Conservation (phyloP, 2,329 filamentous ascomycete genomes). For the Cladobotryum protrusum region DNA sequence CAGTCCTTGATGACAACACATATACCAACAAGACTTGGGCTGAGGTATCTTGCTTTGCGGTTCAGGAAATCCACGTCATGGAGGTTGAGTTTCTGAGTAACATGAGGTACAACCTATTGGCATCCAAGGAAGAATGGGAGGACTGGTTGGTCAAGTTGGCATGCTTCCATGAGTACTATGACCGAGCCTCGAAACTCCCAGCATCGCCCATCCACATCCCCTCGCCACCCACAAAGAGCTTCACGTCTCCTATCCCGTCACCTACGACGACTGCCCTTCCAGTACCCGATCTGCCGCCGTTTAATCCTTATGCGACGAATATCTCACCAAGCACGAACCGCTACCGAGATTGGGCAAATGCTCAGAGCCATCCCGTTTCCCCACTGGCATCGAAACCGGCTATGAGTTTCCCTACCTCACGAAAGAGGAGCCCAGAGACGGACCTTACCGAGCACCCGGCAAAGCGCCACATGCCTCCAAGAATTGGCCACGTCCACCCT, state of each 20-base stretch:
- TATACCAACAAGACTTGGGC: slow-evolving; percentile 99
- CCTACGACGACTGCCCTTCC: slow-evolving; percentile 35
- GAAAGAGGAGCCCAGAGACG: slow-evolving; percentile 48
- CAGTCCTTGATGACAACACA: slow-evolving; percentile 93
- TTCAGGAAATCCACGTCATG: slow-evolving; percentile 97
- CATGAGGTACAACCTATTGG: slow-evolving; percentile 89
- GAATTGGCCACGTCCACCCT: slow-evolving; percentile 13
- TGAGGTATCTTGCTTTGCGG: slow-evolving; percentile 89
- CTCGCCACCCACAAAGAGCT: slow-evolving; percentile 33
- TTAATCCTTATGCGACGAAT: slow-evolving; percentile 28
- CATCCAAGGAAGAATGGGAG: slow-evolving; percentile 79
- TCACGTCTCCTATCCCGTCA: slow-evolving; percentile 43
- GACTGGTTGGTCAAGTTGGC: slow-evolving; percentile 79
- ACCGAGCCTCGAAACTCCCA: slow-evolving; percentile 52
- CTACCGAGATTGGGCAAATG: slow-evolving; percentile 33
- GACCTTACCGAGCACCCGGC: slow-evolving; percentile 48
- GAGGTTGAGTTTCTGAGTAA: slow-evolving; percentile 99
- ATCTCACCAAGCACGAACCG: slow-evolving; percentile 37
- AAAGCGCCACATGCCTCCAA: slow-evolving; percentile 39
- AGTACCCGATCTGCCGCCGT: slow-evolving; percentile 25
- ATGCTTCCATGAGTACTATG: slow-evolving; percentile 77
- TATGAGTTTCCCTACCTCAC: slow-evolving; percentile 32
- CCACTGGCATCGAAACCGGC: slow-evolving; percentile 44
- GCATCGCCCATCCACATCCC: slow-evolving; percentile 36
- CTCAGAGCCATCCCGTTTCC: slow-evolving; percentile 37